Conservation (phyloP, 495 filamentous ascomycete genomes). For the Bathelium albidoporum region DNA sequence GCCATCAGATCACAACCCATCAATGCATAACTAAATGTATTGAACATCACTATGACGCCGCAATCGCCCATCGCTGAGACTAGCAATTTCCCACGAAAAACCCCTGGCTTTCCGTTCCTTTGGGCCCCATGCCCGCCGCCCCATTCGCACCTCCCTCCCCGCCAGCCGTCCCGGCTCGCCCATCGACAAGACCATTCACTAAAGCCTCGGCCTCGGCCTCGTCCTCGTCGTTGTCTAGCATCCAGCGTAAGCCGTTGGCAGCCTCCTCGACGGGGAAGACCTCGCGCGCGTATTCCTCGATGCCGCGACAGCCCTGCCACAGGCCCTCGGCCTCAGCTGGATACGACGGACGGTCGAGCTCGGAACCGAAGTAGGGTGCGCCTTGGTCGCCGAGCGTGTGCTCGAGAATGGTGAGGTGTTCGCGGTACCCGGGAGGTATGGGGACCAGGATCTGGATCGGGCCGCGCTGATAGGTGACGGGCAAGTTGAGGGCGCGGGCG, state of each 20-base stretch:
- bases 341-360: conserved; percentile 38
- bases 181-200: not conserved
- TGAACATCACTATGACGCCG: not conserved
- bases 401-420: conserved; percentile 68
- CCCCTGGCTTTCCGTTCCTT: not conserved
- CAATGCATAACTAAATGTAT: not conserved
- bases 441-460: conserved; percentile 77
- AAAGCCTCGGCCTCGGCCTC: not conserved
- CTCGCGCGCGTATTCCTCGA: conserved; percentile 93
- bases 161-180: conserved; percentile 15
- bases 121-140: not conserved
- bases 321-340: conserved; percentile 64
- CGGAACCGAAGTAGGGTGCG: conserved; percentile 62
- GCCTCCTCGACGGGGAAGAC: conserved; percentile 91
- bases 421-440: conserved; percentile 79
- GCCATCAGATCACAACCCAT: too few species aligned
- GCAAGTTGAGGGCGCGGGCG: conserved; percentile 62
- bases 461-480: conserved; percentile 63
- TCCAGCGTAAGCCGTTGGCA: conserved; percentile 88
- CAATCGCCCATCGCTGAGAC: not conserved
- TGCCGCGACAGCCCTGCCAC: conserved; percentile 82
- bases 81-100: conserved; percentile 1
- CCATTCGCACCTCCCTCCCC: not conserved
- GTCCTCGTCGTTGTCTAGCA: conserved; percentile 44
- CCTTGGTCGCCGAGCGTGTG: conserved; percentile 49